Conservation (phyloP, 257 asterid genomes). For the Nicotiana tomentosiformis region DNA sequence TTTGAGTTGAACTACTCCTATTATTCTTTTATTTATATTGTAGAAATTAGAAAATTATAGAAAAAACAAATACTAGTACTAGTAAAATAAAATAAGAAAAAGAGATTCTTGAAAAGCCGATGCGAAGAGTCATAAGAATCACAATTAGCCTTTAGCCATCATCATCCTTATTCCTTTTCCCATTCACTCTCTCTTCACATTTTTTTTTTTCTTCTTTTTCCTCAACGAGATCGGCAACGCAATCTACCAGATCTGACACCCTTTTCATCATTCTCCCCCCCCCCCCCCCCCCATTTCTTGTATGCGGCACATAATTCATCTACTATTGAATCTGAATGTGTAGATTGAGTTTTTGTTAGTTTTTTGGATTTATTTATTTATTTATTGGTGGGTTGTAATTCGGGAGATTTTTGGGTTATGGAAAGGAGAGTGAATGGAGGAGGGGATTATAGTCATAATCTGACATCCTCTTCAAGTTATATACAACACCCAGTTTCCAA, state of each 20-base stretch:
- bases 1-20: neutral
- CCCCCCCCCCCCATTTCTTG: neutral
- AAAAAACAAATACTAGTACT: neutral
- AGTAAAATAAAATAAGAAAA: neutral
- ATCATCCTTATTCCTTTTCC: neutral
- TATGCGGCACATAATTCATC: neutral
- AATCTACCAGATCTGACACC: neutral
- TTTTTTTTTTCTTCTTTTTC: neutral
- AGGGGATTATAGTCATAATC: slow-evolving; percentile 27
- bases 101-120: neutral
- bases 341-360: slow-evolving; percentile 2
- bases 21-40: too few relatives aligned
- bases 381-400: neutral
- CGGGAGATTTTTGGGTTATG: slow-evolving; percentile 21
- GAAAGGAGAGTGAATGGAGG: slow-evolving; percentile 34
- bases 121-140: neutral
- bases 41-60: too few relatives aligned
- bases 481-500: slow-evolving; percentile 62
- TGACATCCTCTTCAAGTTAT: slow-evolving; percentile 18
- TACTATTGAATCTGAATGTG: neutral
- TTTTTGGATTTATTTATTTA: neutral
- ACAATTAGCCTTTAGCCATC: too few relatives aligned
- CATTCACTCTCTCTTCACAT: neutral
- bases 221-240: slow-evolving; percentile 2
- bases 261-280: neutral